Conservation (phyloP, 169 alveolate genomes). For the Theileria orientalis region DNA sequence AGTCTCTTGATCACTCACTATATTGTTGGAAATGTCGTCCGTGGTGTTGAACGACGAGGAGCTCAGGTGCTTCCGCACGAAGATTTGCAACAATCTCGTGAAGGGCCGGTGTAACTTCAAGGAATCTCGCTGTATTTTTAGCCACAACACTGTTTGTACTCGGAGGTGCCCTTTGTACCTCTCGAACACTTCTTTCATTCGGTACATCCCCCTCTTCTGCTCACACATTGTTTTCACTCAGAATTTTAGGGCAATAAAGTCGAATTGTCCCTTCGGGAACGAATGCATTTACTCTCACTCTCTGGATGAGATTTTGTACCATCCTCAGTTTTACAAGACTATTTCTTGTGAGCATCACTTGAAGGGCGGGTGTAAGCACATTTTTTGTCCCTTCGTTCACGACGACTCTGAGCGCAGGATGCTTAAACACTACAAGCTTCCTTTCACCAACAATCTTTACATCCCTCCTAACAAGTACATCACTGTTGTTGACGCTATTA, state of each 20-base stretch:
- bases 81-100: slow-evolving; percentile 74
- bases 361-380: slow-evolving; percentile 78
- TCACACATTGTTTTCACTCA: slow-evolving; percentile 72
- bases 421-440: slow-evolving; percentile 72
- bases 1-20: background rate
- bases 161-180: slow-evolving; percentile 83
- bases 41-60: slow-evolving; percentile 76
- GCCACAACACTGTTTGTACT: slow-evolving; percentile 81
- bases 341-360: slow-evolving; percentile 74
- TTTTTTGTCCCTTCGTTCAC: slow-evolving; percentile 82
- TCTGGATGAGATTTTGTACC: slow-evolving; percentile 85
- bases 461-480: slow-evolving; percentile 67
- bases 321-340: slow-evolving; percentile 86
- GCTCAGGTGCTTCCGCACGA: slow-evolving; percentile 84
- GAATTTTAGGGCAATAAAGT: slow-evolving; percentile 67
- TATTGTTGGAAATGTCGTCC: slow-evolving; percentile 16
- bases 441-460: slow-evolving; percentile 75
- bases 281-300: slow-evolving; percentile 87
- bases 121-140: slow-evolving; percentile 80
- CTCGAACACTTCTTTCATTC: slow-evolving; percentile 71
- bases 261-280: slow-evolving; percentile 79
- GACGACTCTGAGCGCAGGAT: slow-evolving; percentile 78
- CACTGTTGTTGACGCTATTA: slow-evolving; percentile 66
- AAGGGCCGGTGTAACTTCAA: slow-evolving; percentile 76
- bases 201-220: slow-evolving; percentile 84